Evolutionary conservation across 306 rosid species (phyloP).

Genomic region (Rubus parviflorus): DNA sequence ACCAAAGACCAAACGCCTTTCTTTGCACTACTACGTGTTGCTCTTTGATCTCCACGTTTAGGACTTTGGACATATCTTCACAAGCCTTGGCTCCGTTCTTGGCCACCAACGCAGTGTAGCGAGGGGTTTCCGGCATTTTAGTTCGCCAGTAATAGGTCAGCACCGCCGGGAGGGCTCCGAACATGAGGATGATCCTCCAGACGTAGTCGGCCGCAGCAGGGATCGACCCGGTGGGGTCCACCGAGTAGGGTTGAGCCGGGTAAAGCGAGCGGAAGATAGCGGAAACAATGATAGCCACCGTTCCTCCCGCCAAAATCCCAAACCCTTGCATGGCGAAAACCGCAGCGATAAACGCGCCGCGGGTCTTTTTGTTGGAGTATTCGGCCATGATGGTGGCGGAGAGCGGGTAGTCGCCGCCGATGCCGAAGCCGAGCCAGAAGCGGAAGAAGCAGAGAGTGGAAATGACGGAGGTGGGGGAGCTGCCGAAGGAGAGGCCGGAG

Average conservation of each 20-base stretch:
- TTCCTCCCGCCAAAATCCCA: slow-evolving; percentile 60
- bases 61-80: slow-evolving; percentile 60
- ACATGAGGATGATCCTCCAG: slow-evolving; percentile 68
- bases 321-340: slow-evolving; percentile 82
- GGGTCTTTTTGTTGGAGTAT: slow-evolving; percentile 50
- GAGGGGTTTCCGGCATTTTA: slow-evolving; percentile 68
- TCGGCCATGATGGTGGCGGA: slow-evolving; percentile 80
- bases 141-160: slow-evolving; percentile 53
- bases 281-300: slow-evolving; percentile 50
- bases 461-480: slow-evolving; percentile 27
- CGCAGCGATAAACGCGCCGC: slow-evolving; percentile 63
- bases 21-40: background rate
- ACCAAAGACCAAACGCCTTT: slow-evolving; percentile 42
- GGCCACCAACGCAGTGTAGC: slow-evolving; percentile 68
- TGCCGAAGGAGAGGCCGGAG: slow-evolving; percentile 49
- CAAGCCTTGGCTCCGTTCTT: slow-evolving; percentile 46
- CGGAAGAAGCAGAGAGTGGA: slow-evolving; percentile 48
- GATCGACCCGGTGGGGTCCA: slow-evolving; percentile 31
- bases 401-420: slow-evolving; percentile 64
- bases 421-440: slow-evolving; percentile 53
- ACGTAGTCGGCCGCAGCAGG: slow-evolving; percentile 56
- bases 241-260: slow-evolving; percentile 30
- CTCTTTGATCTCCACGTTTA: slow-evolving; percentile 27
- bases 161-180: slow-evolving; percentile 58
- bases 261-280: slow-evolving; percentile 17